These are phyloP conservation scores for Graphium sp. DNA, from an alignment of 2,329 filamentous ascomycete species.

Conservation along the genomic window DNA sequence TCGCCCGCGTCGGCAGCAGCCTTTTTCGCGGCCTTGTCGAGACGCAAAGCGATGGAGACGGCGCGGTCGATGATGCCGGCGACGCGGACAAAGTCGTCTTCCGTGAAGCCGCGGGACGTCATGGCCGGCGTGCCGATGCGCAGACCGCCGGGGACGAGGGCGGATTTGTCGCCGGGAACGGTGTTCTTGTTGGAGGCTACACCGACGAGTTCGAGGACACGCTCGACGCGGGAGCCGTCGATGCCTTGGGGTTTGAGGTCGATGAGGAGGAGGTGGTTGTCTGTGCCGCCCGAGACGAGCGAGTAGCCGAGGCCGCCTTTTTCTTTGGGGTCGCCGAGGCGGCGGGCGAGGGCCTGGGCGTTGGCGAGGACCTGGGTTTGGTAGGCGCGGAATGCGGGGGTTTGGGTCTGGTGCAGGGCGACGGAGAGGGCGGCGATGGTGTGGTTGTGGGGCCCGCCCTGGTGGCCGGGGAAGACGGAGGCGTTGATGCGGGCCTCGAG, in stretches of 20 bases:
- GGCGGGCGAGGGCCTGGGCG: constrained; percentile 66
- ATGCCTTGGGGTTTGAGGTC: constrained; percentile 81
- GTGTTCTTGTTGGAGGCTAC: constrained; percentile 99
- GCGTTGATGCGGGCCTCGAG: constrained; percentile 88
- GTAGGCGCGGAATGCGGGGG: constrained; percentile 80
- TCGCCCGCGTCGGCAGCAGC: constrained; percentile 50
- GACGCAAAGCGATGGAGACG: constrained; percentile 59
- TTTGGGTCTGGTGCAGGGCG: constrained; percentile 83
- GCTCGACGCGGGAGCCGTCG: constrained; percentile 80
- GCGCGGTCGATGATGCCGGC: constrained; percentile 75
- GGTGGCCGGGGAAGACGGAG: constrained; percentile 95
- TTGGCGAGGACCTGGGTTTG: constrained; percentile 83
- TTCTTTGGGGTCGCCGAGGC: constrained; percentile 49
- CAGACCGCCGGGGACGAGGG: constrained; percentile 81
- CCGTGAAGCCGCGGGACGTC: constrained; percentile 86
- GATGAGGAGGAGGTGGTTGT: constrained; percentile 89
- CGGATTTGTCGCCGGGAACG: constrained; percentile 86
- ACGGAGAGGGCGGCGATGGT: constrained; percentile 93
- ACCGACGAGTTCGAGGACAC: constrained; percentile 78
- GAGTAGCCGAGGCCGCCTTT: constrained; percentile 70
- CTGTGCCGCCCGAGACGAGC: constrained; percentile 84
- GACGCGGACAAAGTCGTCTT: constrained; percentile 75
- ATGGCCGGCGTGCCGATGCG: constrained; percentile 94
- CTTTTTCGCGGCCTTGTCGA: constrained; percentile 57
- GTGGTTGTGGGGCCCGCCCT: constrained; percentile 97